phyloP scores from a whole-genome alignment of 202 grass and related monocot genomes.

The Schoenoplectus triqueter region DNA sequence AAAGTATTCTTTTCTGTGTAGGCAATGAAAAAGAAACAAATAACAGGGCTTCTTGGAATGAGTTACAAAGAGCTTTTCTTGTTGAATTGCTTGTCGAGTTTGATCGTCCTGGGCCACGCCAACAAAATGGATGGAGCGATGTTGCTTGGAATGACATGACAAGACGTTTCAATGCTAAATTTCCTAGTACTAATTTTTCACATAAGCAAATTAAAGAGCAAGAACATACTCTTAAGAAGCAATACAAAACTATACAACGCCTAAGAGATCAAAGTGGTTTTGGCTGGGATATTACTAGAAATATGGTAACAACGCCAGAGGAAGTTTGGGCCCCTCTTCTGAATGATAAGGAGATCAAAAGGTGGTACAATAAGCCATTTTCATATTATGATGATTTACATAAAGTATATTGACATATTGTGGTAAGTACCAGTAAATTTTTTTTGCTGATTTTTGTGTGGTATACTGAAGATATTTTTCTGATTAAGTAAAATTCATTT shows the following conservation, averaged over 20 bases:
- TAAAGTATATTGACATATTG: not conserved
- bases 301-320: not conserved
- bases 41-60: not conserved
- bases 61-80: not conserved
- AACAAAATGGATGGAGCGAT: not conserved
- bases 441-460: not conserved
- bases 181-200: not conserved
- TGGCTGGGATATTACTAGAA: not conserved
- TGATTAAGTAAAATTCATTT: not conserved
- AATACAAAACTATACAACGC: not conserved
- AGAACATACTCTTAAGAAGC: not conserved
- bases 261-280: not conserved
- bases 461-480: too few species aligned
- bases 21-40: not conserved
- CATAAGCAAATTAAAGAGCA: not conserved
- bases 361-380: not conserved
- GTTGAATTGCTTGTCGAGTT: not conserved
- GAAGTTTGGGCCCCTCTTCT: not conserved
- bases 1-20: too few species aligned
- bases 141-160: not conserved
- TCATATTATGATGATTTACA: not conserved
- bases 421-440: not conserved
- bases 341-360: not conserved
- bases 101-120: not conserved
- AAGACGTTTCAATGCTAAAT: not conserved